Percentiles rank a stretch among this genome's conserved stretches.
These are phyloP conservation scores for Darksidea phi DNA, from an alignment of 495 filamentous ascomycete species.

Conservation along the genomic window DNA sequence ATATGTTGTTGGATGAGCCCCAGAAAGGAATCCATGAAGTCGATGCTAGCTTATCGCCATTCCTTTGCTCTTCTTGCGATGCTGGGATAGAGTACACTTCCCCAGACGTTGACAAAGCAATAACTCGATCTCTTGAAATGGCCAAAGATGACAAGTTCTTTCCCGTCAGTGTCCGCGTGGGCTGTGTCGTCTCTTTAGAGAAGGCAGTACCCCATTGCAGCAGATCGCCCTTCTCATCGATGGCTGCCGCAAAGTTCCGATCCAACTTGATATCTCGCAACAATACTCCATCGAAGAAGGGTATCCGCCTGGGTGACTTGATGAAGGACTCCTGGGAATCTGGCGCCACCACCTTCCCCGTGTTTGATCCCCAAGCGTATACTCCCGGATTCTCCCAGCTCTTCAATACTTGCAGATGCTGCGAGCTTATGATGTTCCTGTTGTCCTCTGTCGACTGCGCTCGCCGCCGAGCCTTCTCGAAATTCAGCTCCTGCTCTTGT, in stretches of 20 bases:
- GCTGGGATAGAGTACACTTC: slow-evolving; percentile 82
- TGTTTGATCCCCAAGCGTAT: slow-evolving; percentile 90
- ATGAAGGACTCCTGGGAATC: slow-evolving; percentile 72
- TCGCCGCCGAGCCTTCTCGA: slow-evolving; percentile 57
- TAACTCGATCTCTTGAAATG: slow-evolving; percentile 76
- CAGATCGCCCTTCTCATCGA: slow-evolving; percentile 83
- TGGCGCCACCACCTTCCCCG: slow-evolving; percentile 79
- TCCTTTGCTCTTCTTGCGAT: slow-evolving; percentile 65
- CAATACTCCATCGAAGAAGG: slow-evolving; percentile 81
- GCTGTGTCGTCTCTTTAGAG: slow-evolving; percentile 56
- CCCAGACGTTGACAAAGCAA: slow-evolving; percentile 76
- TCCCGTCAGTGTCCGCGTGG: slow-evolving; percentile 71
- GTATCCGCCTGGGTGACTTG: slow-evolving; percentile 74
- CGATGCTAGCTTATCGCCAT: slow-evolving; percentile 60
- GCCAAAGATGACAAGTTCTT: slow-evolving; percentile 72
- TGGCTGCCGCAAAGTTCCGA: slow-evolving; percentile 78
- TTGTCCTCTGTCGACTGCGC: slow-evolving; percentile 62
- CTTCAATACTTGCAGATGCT: slow-evolving; percentile 80
- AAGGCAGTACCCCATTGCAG: slow-evolving; percentile 88
- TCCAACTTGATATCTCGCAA: slow-evolving; percentile 86
- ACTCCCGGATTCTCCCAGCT: slow-evolving; percentile 88
- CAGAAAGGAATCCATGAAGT: slow-evolving; percentile 78
- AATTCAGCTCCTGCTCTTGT: slow-evolving; percentile 48
- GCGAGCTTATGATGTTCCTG: slow-evolving; percentile 68
- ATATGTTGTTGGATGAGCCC: slow-evolving; percentile 56